Conservation (phyloP, 1,284 basidiomycete genomes). For the Neonothopanus nambi region DNA sequence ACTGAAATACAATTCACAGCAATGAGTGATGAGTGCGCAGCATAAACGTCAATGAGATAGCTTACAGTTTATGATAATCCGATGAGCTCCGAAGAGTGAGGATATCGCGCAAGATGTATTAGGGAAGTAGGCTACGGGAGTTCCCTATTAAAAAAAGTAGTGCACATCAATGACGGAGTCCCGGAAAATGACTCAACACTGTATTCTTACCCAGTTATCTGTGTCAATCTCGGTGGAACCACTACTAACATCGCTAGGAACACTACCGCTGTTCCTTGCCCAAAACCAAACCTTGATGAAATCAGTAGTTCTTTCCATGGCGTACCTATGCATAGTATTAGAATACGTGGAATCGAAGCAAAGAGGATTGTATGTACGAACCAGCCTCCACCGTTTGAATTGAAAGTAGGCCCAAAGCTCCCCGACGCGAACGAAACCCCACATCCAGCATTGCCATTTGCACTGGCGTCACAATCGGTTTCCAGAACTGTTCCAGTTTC, state of each 20-base stretch:
- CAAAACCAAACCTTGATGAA: conserved; percentile 56
- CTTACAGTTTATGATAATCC: conserved; percentile 36
- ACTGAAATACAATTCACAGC: conserved; percentile 19
- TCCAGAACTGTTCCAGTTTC: conserved; percentile 30
- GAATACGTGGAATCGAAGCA: background rate
- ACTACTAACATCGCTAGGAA: conserved; percentile 40
- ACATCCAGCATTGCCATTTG: conserved; percentile 64
- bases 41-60: background rate
- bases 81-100: conserved; percentile 33
- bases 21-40: background rate
- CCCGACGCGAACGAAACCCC: conserved; percentile 50
- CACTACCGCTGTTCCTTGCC: conserved; percentile 36
- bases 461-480: conserved; percentile 51
- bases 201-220: conserved; percentile 40
- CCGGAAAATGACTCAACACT: background rate
- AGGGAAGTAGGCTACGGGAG: conserved; percentile 35
- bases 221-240: conserved; percentile 40
- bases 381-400: conserved; percentile 61
- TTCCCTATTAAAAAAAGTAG: conserved; percentile 26
- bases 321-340: conserved; percentile 33
- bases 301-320: conserved; percentile 44
- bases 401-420: conserved; percentile 61
- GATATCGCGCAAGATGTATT: conserved; percentile 31
- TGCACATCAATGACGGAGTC: background rate
- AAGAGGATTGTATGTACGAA: conserved; percentile 22